Base-by-base conservation (phyloP, 1,284 basidiomycete genomes). In the Cryptococcus floricola region DNA sequence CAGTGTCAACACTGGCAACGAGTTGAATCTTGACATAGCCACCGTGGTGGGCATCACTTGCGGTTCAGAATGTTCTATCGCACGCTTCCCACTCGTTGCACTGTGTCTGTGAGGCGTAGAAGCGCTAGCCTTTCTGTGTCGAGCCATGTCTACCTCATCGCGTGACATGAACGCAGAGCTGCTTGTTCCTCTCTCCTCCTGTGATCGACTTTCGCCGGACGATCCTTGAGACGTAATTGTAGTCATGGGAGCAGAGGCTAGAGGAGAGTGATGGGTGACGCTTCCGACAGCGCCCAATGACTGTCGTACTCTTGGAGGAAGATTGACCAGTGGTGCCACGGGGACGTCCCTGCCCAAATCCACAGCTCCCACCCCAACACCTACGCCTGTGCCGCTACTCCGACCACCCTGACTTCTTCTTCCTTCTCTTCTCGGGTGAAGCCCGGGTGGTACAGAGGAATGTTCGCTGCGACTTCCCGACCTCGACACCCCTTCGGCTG, bases 1-100 rank as follows among this genome's bases (percentile, higher is more conserved):
- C 9, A 64, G 49, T 1, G 70, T 72, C 54, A 74, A 57, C 4
- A 72, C 64, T 0, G 71, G 71, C 18, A 71, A 50, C 0, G 66
- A 68, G 42, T 64, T 68, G 4, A 63, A 68, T 47, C 70, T 50
- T n/a, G 61, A 67, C 71, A 74, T 74, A 0, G 65, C 63, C 16
- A 72, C 64, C 3, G 66, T 64, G 23, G 57, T 14, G 18, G 54
- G 16, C 48, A 51, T 23, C 28, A 50, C 14, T 42, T 38, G 45
- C 34, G 34, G 39, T 23, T 23, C 23, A 23, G 2, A 34, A 34
- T 34, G 31, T 10, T 34, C 31, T 8, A 34, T 31, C 28, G 42
- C 12, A 39, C 41, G 5, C 14, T 41, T 23, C 18, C 50, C 31
- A 39, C 38, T 14, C 37, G 28, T 34, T 34, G 31, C 31, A 10